Evolutionary conservation across 176 grass and related monocot genomes (phyloP), one percentile per base, ranked within the genome.

Genomic region (Carex littledalei): DNA sequence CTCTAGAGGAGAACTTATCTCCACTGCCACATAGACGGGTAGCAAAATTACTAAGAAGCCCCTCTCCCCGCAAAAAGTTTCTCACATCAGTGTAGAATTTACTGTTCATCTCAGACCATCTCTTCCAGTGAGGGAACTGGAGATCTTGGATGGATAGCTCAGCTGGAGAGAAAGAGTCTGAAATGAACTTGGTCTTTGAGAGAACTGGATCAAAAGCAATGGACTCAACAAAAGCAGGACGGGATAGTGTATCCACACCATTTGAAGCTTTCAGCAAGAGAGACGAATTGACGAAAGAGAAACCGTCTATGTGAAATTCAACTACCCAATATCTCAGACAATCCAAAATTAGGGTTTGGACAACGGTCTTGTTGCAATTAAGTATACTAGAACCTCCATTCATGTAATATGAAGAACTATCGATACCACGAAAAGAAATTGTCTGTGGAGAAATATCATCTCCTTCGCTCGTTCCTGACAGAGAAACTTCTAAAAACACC

Each of bases 261-360:
- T 85, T 22, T 24, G 67, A 47, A 63, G 82, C 85, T 86, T 84
- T 89, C 41, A 91, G 85, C 37, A 98, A 90, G 68, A 89, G 85
- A 81, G 91, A 92, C n/a, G 93, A 94, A 90, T 98, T 95, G 35
- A 98, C 82, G 35, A 98, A 95, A 83, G 93, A 92, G 84, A 98
- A 98, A 31, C 96, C 96, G 78, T 95, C 96, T 78, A 98, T 84
- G 87, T 92, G 96, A 83, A 94, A 98, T 62, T 98, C 96, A 63
- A 94, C 58, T 35, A 92, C 91, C 96, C 96, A 98, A 89, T 93
- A 89, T 15, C 87, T 93, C 50, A 98, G 96, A 86, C 96, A 94
- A 69, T 95, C 93, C 88, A 98, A 91, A 88, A 98, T 98, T 79
- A 95, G 66, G 81, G 82, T 89, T 85, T 95, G 88, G 41, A 94